Percentiles rank a stretch among this genome's conserved stretches.
These are phyloP conservation scores for Colletotrichum spaethianum DNA, from an alignment of 2,329 filamentous ascomycete genomes.

Conservation along the genomic window DNA sequence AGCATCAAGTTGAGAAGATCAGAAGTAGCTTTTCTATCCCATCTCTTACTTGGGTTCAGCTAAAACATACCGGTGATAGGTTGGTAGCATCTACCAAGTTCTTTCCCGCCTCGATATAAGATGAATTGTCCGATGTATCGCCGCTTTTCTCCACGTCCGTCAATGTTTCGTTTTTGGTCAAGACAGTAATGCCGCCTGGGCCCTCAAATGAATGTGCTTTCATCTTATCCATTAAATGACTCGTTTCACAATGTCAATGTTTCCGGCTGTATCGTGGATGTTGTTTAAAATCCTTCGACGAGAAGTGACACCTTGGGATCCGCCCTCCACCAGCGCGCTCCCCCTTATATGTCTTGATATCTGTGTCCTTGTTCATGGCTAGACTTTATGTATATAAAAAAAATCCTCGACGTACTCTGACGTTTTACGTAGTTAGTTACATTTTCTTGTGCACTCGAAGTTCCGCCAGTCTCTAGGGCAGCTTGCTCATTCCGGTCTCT, in stretches of 20 bases:
- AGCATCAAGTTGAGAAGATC: neutral
- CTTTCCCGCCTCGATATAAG: neutral
- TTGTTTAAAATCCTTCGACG: too few species aligned
- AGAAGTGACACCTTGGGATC: neutral
- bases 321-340: neutral
- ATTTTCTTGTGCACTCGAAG: neutral
- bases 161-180: neutral
- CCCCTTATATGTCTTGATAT: neutral
- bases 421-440: neutral
- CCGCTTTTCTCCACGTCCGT: conserved; percentile 30
- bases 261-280: neutral
- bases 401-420: neutral
- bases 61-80: conserved; percentile 46
- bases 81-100: conserved; percentile 49
- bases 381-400: neutral
- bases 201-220: neutral
- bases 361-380: neutral
- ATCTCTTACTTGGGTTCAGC: neutral
- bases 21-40: neutral
- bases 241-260: neutral
- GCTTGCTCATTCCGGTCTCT: neutral
- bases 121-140: conserved; percentile 40
- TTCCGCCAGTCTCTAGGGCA: neutral
- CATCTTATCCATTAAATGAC: neutral
- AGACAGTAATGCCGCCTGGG: too few species aligned